Base-by-base conservation (phyloP, 306 rosid species). In the Albizia julibrissin region DNA sequence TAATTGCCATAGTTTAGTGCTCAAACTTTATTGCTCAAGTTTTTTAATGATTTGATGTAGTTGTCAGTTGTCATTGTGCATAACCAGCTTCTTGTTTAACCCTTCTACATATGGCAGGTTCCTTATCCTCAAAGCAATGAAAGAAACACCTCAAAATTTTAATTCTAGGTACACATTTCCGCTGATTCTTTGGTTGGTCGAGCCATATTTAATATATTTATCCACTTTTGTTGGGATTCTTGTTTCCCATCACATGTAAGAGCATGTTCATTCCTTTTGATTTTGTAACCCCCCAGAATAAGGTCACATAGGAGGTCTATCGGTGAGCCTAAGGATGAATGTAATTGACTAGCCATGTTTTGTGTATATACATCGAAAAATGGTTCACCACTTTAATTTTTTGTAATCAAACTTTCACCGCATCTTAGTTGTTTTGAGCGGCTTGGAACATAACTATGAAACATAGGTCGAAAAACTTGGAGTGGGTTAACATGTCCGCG, bases 41-140 rank as follows among this genome's bases (percentile, higher is more conserved):
- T 74, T 50, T 49, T 12, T 52, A 10, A 34, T 50, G 78, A 46
- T 72, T 72, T 74, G 78, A n/a, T 52, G 39, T 26, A 52, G 29
- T 52, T 52, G 78, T 73, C 47, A 74, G 29, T 74, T 52, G 78
- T 74, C 66, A 18, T 12, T 6, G 10, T 10, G 42, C 54, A 12
- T 73, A 50, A 10, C 10, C 21, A 73, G 43, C 22, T 52, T 72
- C 62, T 16, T 73, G 26, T 13, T 73, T 72, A 24, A 39, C 39
- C 50, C 27, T 40, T 76, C 5, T 16, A 10, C 21, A 8, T 26
- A 2, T 62, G 40, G 61, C 80, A 61, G 80, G 43, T 76, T 27
- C 29, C 40, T 58, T 21, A 12, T 52, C 62, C 26, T 56, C 47
- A 47, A 15, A 10, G 62, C 19, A 47, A 26, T 10, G 42, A 56